These are phyloP conservation scores for Vigna hirtella DNA, from an alignment of 306 rosid genomes.

Conservation along the genomic window DNA sequence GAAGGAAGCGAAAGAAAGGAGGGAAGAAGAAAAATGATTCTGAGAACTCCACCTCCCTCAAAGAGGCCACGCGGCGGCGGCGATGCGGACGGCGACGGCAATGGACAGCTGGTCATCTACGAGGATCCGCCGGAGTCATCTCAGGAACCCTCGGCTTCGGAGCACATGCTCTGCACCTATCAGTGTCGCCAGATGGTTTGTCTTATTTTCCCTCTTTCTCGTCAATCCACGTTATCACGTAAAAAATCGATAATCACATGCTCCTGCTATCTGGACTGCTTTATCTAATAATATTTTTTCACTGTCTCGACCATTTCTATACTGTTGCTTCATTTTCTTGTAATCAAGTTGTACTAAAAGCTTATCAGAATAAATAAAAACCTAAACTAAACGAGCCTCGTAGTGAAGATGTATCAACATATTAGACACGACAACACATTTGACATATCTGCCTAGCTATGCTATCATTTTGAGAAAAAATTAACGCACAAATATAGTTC, in stretches of 20 bases:
- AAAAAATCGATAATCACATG: background rate
- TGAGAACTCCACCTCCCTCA: conserved; percentile 82
- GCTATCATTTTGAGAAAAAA: background rate
- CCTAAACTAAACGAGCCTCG: background rate
- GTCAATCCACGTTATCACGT: background rate
- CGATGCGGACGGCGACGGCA: conserved; percentile 37
- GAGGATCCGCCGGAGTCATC: conserved; percentile 61
- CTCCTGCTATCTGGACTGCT: background rate
- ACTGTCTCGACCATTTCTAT: background rate
- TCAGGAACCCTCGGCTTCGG: conserved; percentile 44
- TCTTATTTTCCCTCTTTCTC: conserved; percentile 3
- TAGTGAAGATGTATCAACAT: background rate
- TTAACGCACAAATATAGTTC: background rate
- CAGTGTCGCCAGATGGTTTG: conserved; percentile 97
- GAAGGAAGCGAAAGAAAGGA: background rate
- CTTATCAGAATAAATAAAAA: background rate
- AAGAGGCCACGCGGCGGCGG: conserved; percentile 74
- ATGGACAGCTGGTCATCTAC: conserved; percentile 71
- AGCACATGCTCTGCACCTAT: conserved; percentile 72
- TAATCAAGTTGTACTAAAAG: background rate
- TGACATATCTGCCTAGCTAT: background rate
- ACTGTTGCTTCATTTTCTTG: background rate
- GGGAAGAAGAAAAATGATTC: conserved; percentile 58
- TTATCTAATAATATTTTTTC: background rate
- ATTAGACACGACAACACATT: background rate